These are phyloP conservation scores for Obelidium mucronatum DNA, from an alignment of 192 early-diverging fungal genomes.

Conservation along the genomic window DNA sequence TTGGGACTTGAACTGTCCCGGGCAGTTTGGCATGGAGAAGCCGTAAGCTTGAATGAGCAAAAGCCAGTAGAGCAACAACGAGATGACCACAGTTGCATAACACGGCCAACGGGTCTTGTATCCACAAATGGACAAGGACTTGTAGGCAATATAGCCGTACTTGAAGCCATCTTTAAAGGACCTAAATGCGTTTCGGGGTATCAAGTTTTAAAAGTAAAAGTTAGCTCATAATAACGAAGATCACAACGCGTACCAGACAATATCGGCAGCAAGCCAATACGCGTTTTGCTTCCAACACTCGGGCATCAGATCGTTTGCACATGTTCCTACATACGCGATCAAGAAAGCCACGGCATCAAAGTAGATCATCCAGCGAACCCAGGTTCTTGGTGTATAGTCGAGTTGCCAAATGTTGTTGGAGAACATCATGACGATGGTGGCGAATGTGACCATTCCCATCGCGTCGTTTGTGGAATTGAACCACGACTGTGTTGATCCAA, in stretches of 20 bases:
- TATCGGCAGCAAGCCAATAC: conserved; percentile 14
- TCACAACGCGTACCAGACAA: no score
- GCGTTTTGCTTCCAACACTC: conserved; percentile 17
- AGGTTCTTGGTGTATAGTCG: conserved; percentile 7
- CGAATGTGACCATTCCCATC: conserved; percentile 30
- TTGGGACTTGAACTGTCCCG: neutral
- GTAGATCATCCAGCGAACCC: conserved; percentile 34
- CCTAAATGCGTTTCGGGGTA: no score
- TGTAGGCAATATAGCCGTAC: conserved; percentile 26
- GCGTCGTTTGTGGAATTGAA: conserved; percentile 7
- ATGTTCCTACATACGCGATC: conserved; percentile 10
- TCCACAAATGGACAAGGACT: neutral
- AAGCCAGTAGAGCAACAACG: conserved; percentile 12
- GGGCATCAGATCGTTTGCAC: conserved; percentile 9
- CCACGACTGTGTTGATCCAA: neutral
- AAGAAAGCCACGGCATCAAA: conserved; percentile 12
- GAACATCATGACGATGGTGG: conserved; percentile 24
- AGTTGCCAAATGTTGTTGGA: conserved; percentile 16
- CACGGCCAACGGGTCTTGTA: neutral
- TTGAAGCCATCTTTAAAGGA: conserved; percentile 7
- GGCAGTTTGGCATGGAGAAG: conserved; percentile 5
- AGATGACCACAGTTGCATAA: neutral
- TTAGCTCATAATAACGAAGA: no score
- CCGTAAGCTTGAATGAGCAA: conserved; percentile 12
- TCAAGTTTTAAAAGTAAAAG: no score